Evolutionary conservation across 2,329 filamentous ascomycete species (phyloP).

Genomic region (Tolypocladium tundrense): DNA sequence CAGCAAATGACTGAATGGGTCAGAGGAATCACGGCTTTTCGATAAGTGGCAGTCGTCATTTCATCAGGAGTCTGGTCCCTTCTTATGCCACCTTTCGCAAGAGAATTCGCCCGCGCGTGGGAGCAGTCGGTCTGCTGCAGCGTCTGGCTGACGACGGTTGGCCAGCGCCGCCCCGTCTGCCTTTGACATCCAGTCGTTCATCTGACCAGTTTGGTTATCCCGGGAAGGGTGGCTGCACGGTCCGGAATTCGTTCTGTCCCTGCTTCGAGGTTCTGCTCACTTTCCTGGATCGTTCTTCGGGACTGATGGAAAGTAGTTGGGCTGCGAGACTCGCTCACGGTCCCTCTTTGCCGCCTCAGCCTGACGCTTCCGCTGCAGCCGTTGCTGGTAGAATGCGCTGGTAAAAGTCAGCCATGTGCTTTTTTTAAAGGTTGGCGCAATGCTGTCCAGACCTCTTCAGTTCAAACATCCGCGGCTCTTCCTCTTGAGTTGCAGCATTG

Average conservation of each 20-base stretch:
- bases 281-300: slow-evolving; percentile 49
- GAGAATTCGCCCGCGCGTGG: not conserved
- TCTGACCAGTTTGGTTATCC: not conserved
- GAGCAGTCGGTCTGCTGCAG: not conserved
- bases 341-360: slow-evolving; percentile 57
- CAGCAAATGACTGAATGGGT: too few relatives aligned
- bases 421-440: not conserved
- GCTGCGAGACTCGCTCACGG: slow-evolving; percentile 68
- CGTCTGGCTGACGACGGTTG: not conserved
- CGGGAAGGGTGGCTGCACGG: too few relatives aligned
- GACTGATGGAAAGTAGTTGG: slow-evolving; percentile 74
- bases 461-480: slow-evolving; percentile 71
- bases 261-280: slow-evolving; percentile 2
- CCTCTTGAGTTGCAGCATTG: slow-evolving; percentile 30
- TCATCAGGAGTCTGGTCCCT: too few relatives aligned
- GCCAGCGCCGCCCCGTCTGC: not conserved
- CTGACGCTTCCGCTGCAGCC: slow-evolving; percentile 59
- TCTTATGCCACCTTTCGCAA: too few relatives aligned
- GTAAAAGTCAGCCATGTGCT: not conserved
- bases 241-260: not conserved
- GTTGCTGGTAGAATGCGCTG: slow-evolving; percentile 78
- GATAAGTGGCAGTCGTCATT: too few relatives aligned
- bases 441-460: slow-evolving; percentile 61
- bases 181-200: not conserved
- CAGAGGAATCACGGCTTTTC: too few relatives aligned